Base-by-base conservation (phyloP, 2,329 filamentous ascomycete species). In the Dactylellina haptotyla region DNA sequence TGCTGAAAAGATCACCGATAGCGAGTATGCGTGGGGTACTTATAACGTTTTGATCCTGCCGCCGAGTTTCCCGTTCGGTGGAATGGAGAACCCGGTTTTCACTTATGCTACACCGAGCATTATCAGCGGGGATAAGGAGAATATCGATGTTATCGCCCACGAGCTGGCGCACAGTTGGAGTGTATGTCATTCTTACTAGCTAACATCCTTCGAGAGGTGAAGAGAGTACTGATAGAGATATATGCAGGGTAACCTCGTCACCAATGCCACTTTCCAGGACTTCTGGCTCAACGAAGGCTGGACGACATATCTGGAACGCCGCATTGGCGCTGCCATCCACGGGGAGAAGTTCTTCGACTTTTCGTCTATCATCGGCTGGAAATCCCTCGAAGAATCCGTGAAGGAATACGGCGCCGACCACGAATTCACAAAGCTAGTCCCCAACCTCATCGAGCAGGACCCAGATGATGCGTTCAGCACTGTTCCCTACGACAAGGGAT, bases 101-200 rank as follows among this genome's bases (percentile, higher is more conserved):
- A 98, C 95, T 0, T 98, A 96, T 80, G 94, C 93, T 0, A 98
- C 95, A 1, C 94, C 94, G 1, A 96, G 93, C 34, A 90, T 98
- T 77, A 93, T 99, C 79, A 95, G 90, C 66, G 94, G 94, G 51
- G 91, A 94, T 78, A 87, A 90, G 45, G 90, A 97, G 79, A 98
- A 98, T 77, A 88, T 98, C 18, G 94, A 98, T 80, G 94, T 98
- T 18, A 96, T 99, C 81, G 95, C 95, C 1, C 95, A 97, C 80
- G 93, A 91, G 78, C 82, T 90, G 46, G 83, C 85, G 4, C 88
- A 90, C 78, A 87, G 72, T 41, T 90, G 75, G 85, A 84, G 76
- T 87, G 86, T 88, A 79, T 81, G 86, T 82, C 12, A 20, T 41
- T 9, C 8, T 20, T 30, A 12, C 23, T 45, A 1, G 25, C 6